These are phyloP conservation scores for Monascus ruber DNA, from an alignment of 2,329 filamentous ascomycete species.

Conservation along the genomic window DNA sequence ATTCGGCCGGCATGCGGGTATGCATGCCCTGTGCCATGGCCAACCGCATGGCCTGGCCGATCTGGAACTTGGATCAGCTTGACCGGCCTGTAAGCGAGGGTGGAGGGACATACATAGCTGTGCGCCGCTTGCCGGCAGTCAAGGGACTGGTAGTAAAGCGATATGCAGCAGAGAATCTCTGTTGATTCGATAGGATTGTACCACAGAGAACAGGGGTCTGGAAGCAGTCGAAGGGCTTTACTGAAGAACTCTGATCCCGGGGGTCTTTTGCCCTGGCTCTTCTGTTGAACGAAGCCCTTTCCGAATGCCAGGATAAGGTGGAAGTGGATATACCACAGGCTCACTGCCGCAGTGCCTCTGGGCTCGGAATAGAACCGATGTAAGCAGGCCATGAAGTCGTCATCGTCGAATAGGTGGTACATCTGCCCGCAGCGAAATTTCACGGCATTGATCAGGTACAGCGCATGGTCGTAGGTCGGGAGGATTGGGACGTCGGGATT, in stretches of 20 bases:
- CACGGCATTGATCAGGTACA: slow-evolving; percentile 43
- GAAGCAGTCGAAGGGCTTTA: slow-evolving; percentile 34
- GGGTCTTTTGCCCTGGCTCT: slow-evolving; percentile 26
- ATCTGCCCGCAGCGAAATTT: slow-evolving; percentile 45
- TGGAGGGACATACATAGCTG: slow-evolving; percentile 27
- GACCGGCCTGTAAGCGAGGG: neutral
- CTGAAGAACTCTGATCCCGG: slow-evolving; percentile 39
- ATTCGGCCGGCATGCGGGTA: slow-evolving; percentile 37
- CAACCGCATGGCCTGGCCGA: slow-evolving; percentile 42
- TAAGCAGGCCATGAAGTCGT: slow-evolving; percentile 37
- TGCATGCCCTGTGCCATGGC: slow-evolving; percentile 42
- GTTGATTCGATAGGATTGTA: slow-evolving; percentile 36
- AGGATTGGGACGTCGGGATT: no score
- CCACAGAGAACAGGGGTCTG: slow-evolving; percentile 30
- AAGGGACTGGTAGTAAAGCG: slow-evolving; percentile 42
- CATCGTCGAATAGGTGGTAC: slow-evolving; percentile 44
- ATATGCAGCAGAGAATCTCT: slow-evolving; percentile 42
- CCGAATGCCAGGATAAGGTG: slow-evolving; percentile 45
- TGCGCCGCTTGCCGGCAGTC: slow-evolving; percentile 39
- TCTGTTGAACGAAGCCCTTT: slow-evolving; percentile 39
- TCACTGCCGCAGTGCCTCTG: slow-evolving; percentile 13
- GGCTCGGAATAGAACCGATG: slow-evolving; percentile 30
- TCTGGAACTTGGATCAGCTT: slow-evolving; percentile 16
- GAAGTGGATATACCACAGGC: slow-evolving; percentile 44
- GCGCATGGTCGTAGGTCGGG: slow-evolving; percentile 39